Percentiles rank a stretch among this genome's conserved stretches.
These are phyloP conservation scores for Ophiostoma tasmaniense DNA, from an alignment of 2,329 filamentous ascomycete genomes.

Conservation along the genomic window DNA sequence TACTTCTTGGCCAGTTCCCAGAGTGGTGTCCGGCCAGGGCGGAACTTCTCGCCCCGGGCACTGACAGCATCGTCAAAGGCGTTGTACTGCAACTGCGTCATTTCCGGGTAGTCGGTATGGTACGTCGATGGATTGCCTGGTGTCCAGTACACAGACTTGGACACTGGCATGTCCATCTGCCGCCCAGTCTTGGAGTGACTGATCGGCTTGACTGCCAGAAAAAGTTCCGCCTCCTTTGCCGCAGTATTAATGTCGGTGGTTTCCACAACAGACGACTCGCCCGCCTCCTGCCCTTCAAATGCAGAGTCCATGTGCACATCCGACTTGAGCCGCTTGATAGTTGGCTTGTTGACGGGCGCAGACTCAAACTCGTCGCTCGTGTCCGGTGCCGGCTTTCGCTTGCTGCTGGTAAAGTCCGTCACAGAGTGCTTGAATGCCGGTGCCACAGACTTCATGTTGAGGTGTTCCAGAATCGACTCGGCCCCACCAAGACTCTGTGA, in stretches of 20 bases:
- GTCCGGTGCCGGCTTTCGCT: conserved; percentile 45
- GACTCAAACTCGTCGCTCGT: conserved; percentile 44
- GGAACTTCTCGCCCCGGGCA: conserved; percentile 44
- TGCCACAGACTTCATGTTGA: conserved; percentile 35
- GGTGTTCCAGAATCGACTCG: conserved; percentile 36
- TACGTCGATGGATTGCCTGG: conserved; percentile 44
- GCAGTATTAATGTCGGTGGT: background rate
- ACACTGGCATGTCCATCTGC: conserved; percentile 48
- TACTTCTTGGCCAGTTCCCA: conserved; percentile 52
- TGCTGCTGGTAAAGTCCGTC: conserved; percentile 40
- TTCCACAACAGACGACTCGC: background rate
- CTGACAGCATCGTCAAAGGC: conserved; percentile 46
- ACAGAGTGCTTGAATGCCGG: conserved; percentile 21
- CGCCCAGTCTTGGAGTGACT: conserved; percentile 42
- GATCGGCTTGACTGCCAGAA: conserved; percentile 43
- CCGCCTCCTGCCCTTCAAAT: background rate
- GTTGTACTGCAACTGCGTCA: conserved; percentile 51
- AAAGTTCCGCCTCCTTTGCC: conserved; percentile 35
- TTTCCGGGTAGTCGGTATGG: conserved; percentile 55
- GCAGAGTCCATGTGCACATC: conserved; percentile 34
- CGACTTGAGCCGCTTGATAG: conserved; percentile 49
- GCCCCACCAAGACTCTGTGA: conserved; percentile 49
- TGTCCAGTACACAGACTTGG: conserved; percentile 52
- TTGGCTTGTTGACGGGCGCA: conserved; percentile 31
- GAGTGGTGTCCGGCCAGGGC: conserved; percentile 40